Evolutionary conservation across 2,329 filamentous ascomycete genomes (phyloP).

Genomic region (Ceratocystis destructans): DNA sequence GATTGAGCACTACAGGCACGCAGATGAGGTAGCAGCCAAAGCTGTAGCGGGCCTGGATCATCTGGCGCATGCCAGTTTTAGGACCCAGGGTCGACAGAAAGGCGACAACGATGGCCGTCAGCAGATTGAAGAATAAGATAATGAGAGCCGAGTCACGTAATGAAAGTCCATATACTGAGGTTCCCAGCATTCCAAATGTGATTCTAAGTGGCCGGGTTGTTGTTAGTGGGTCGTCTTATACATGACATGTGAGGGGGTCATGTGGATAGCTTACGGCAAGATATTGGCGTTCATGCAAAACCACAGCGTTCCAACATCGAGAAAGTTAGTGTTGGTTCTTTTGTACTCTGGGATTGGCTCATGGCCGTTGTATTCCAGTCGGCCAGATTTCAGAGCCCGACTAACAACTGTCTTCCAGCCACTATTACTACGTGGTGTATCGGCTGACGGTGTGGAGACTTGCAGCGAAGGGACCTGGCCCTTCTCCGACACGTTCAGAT

Average conservation of each 20-base stretch:
- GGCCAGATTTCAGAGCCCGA: neutral
- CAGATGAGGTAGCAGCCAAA: slow-evolving; percentile 47
- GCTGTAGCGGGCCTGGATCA: slow-evolving; percentile 50
- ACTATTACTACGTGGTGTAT: neutral
- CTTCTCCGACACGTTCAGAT: neutral
- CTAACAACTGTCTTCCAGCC: neutral
- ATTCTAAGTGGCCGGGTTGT: slow-evolving; percentile 29
- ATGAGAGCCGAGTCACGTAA: slow-evolving; percentile 44
- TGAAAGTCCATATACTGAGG: slow-evolving; percentile 37
- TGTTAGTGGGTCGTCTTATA: too few species aligned
- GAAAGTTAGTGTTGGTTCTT: slow-evolving; percentile 29
- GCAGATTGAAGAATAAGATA: slow-evolving; percentile 49
- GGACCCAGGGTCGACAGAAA: slow-evolving; percentile 46
- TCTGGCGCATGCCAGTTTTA: slow-evolving; percentile 50
- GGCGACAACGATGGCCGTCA: slow-evolving; percentile 40
- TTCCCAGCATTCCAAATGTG: slow-evolving; percentile 50
- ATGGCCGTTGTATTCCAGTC: neutral
- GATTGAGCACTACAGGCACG: slow-evolving; percentile 47
- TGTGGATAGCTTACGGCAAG: slow-evolving; percentile 27
- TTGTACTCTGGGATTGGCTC: slow-evolving; percentile 32
- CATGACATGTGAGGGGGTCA: neutral
- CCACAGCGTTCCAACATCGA: slow-evolving; percentile 37
- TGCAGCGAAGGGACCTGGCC: neutral
- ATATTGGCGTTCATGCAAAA: slow-evolving; percentile 37
- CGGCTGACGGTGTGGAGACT: neutral